Evolutionary conservation across 306 rosid genomes (phyloP).

Genomic region (Dryas alaskensis): DNA sequence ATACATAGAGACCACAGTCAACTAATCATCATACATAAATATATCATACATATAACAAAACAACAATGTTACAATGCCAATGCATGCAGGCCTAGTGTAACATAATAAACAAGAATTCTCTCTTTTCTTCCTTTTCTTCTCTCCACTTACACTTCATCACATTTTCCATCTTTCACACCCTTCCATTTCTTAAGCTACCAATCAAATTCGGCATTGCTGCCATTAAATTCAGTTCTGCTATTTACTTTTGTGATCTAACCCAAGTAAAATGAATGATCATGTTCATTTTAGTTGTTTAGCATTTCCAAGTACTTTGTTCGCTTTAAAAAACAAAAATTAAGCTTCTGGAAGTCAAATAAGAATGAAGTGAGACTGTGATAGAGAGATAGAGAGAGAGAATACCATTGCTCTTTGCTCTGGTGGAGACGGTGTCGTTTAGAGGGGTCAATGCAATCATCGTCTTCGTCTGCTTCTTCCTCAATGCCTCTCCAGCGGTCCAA

Average conservation of each 20-base stretch:
- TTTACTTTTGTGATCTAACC: not conserved
- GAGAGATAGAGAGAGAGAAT: not conserved
- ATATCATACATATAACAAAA: not conserved
- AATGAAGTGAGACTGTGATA: not conserved
- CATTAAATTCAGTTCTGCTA: not conserved
- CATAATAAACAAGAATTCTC: not conserved
- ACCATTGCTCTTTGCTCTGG: slow-evolving; percentile 75
- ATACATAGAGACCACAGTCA: not conserved
- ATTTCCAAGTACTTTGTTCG: not conserved
- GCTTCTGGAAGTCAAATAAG: not conserved
- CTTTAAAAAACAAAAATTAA: not conserved
- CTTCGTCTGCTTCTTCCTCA: slow-evolving; percentile 61
- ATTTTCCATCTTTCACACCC: not conserved
- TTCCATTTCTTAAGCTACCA: not conserved
- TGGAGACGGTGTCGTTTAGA: slow-evolving; percentile 47
- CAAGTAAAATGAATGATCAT: not conserved
- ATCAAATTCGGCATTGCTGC: not conserved
- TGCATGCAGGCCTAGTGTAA: not conserved
- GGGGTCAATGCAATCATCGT: slow-evolving; percentile 37
- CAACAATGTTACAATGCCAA: not conserved
- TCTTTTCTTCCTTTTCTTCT: not conserved
- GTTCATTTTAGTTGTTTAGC: not conserved
- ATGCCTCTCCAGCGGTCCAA: slow-evolving; percentile 73
- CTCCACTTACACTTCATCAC: not conserved
- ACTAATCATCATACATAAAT: not conserved